Conservation (phyloP, 768 basidiomycete species). For the Trametes cingulata region DNA sequence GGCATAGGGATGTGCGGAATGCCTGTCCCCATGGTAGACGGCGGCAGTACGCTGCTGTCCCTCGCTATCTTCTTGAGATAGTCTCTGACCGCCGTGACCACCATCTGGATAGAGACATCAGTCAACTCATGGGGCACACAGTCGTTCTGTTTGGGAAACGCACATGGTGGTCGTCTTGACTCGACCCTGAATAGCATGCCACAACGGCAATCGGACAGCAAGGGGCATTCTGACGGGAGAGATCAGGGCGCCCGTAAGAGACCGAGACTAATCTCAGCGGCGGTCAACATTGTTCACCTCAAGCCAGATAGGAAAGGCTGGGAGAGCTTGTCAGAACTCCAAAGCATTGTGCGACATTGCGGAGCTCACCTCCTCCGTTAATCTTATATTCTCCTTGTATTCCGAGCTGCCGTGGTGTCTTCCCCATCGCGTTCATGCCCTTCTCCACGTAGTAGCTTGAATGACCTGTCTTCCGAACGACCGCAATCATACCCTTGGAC, state of each 20-base stretch:
- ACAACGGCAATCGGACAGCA: slow-evolving; percentile 80
- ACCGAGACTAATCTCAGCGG: not conserved
- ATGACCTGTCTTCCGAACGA: slow-evolving; percentile 79
- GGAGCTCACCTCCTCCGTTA: slow-evolving; percentile 72
- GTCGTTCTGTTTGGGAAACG: slow-evolving; percentile 28
- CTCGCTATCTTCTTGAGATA: slow-evolving; percentile 61
- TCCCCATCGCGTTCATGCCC: slow-evolving; percentile 82
- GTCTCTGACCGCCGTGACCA: slow-evolving; percentile 65
- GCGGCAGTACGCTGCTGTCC: slow-evolving; percentile 20
- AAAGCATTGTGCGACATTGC: not conserved
- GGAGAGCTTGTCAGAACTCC: not conserved
- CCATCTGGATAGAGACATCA: slow-evolving; percentile 45
- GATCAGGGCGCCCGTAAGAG: slow-evolving; percentile 3
- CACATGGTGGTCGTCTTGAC: slow-evolving; percentile 78
- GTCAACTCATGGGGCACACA: not conserved
- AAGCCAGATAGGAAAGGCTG: slow-evolving; percentile 86
- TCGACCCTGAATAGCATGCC: slow-evolving; percentile 81
- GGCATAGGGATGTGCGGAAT: slow-evolving; percentile 17
- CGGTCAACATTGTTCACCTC: slow-evolving; percentile 51
- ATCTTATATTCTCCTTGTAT: slow-evolving; percentile 64
- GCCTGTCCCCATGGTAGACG: slow-evolving; percentile 25
- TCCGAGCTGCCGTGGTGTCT: slow-evolving; percentile 71
- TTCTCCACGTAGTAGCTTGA: slow-evolving; percentile 87
- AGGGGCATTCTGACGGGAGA: slow-evolving; percentile 60
- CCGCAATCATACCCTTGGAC: slow-evolving; percentile 61